Percentiles rank a stretch among this genome's conserved stretches.
These are phyloP conservation scores for Chlamydomonas sp. DNA, from an alignment of 139 green algal genomes.

Conservation along the genomic window DNA sequence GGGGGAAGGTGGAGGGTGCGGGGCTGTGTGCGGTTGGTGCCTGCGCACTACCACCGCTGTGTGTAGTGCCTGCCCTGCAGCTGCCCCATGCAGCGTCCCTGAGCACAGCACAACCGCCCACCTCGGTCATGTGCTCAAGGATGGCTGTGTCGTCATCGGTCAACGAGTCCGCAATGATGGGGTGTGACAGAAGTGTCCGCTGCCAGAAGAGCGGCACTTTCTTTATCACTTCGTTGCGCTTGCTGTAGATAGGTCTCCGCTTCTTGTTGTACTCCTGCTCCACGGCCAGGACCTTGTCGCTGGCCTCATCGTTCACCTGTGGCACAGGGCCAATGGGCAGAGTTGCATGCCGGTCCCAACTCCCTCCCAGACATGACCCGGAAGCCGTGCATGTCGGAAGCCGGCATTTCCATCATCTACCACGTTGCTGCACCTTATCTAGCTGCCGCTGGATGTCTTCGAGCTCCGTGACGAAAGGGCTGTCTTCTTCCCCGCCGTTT, in stretches of 20 bases:
- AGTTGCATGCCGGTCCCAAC: too few species aligned
- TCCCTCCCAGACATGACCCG: too few species aligned
- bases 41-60: not conserved
- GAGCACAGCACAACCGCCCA: slow-evolving; percentile 10
- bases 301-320: slow-evolving; percentile 72
- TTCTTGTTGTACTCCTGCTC: slow-evolving; percentile 79
- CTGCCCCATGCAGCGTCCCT: not conserved
- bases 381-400: too few species aligned
- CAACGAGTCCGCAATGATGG: slow-evolving; percentile 45
- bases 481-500: not conserved
- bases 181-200: slow-evolving; percentile 49
- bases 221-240: slow-evolving; percentile 45
- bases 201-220: slow-evolving; percentile 48
- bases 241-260: slow-evolving; percentile 60
- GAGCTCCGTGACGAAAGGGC: slow-evolving; percentile 5
- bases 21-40: not conserved
- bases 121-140: slow-evolving; percentile 59
- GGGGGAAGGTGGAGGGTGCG: not conserved
- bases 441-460: slow-evolving; percentile 40
- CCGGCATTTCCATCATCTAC: too few species aligned
- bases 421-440: slow-evolving; percentile 33
- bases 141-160: slow-evolving; percentile 65
- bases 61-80: not conserved
- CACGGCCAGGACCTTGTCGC: slow-evolving; percentile 70
- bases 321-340: not conserved